A percentile compares a stretch with the other conserved stretches of the same genome.
These are phyloP conservation scores for Mycosarcoma mackinlayi DNA, from an alignment of 1,284 basidiomycete species.

Conservation along the genomic window DNA sequence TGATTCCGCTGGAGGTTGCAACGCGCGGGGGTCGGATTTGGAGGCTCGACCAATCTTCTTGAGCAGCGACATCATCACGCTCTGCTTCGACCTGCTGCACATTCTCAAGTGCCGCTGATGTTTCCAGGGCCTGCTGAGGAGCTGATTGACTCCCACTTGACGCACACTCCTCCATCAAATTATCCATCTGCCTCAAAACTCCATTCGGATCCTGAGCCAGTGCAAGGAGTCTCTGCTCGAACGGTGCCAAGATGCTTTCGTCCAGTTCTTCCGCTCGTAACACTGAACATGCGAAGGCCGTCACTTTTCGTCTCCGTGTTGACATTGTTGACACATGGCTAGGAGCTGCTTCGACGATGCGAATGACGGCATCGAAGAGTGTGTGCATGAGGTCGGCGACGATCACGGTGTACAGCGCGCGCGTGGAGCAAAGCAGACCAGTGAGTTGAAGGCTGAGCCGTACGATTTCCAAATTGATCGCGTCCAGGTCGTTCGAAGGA, in stretches of 20 bases:
- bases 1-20: neutral
- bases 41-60: constrained; percentile 11
- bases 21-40: constrained; percentile 18
- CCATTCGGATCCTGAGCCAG: constrained; percentile 8
- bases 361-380: constrained; percentile 11
- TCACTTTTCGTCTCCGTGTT: neutral
- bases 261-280: constrained; percentile 32
- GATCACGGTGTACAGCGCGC: constrained; percentile 14
- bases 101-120: too few species aligned
- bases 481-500: too few species aligned
- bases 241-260: constrained; percentile 19
- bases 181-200: constrained; percentile 13
- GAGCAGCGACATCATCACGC: neutral
- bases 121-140: neutral
- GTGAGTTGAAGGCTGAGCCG: constrained; percentile 21
- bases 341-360: constrained; percentile 18
- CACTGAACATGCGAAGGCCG: constrained; percentile 19
- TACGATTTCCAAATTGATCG: neutral
- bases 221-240: constrained; percentile 21
- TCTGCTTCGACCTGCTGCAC: too few species aligned
- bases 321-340: neutral
- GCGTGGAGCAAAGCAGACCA: constrained; percentile 10
- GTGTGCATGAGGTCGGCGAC: neutral
- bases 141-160: neutral
- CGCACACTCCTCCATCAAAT: constrained; percentile 12